phyloP scores from a whole-genome alignment of 2,329 filamentous ascomycete genomes.

The Chaetomiaceae sp. region DNA sequence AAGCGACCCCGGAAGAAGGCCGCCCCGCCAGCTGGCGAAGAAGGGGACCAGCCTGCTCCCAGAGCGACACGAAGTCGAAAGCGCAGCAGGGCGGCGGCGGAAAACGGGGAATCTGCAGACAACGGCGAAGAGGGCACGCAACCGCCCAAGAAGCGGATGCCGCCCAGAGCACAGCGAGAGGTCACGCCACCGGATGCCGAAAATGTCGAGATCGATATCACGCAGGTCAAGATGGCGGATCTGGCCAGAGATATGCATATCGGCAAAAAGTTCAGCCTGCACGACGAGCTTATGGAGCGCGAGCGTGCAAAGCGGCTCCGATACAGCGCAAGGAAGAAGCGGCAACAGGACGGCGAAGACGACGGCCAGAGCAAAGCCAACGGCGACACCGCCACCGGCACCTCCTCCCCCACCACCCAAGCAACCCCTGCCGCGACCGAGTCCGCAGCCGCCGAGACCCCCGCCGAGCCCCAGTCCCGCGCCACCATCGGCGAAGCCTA shows the following conservation, averaged over 20 bases:
- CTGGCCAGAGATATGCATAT: slow-evolving; percentile 65
- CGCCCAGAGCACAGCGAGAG: slow-evolving; percentile 39
- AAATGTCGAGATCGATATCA: slow-evolving; percentile 58
- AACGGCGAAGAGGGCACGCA: slow-evolving; percentile 18
- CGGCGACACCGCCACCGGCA: slow-evolving; percentile 12
- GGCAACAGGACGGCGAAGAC: slow-evolving; percentile 28
- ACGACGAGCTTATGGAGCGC: slow-evolving; percentile 67
- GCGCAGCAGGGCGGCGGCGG: slow-evolving; percentile 9
- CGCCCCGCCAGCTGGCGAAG: slow-evolving; percentile 14
- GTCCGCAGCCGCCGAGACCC: slow-evolving; percentile 18
- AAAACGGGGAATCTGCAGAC: slow-evolving; percentile 18
- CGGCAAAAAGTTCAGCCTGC: slow-evolving; percentile 70
- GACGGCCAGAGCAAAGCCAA: slow-evolving; percentile 19
- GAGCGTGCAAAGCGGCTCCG: slow-evolving; percentile 45
- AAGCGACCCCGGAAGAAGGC: slow-evolving; percentile 20
- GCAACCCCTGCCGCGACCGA: slow-evolving; percentile 1
- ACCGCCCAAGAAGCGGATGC: slow-evolving; percentile 24
- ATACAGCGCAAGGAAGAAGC: slow-evolving; percentile 38
- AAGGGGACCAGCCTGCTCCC: slow-evolving; percentile 12
- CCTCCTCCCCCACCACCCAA: slow-evolving; percentile 1
- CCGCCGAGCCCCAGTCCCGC: background rate
- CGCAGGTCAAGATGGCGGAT: slow-evolving; percentile 66
- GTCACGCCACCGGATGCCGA: slow-evolving; percentile 62
- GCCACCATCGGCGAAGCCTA: slow-evolving; percentile 41
- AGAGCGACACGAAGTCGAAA: slow-evolving; percentile 19